Conservation (phyloP, 345 rosid species). For the Salix viminalis region DNA sequence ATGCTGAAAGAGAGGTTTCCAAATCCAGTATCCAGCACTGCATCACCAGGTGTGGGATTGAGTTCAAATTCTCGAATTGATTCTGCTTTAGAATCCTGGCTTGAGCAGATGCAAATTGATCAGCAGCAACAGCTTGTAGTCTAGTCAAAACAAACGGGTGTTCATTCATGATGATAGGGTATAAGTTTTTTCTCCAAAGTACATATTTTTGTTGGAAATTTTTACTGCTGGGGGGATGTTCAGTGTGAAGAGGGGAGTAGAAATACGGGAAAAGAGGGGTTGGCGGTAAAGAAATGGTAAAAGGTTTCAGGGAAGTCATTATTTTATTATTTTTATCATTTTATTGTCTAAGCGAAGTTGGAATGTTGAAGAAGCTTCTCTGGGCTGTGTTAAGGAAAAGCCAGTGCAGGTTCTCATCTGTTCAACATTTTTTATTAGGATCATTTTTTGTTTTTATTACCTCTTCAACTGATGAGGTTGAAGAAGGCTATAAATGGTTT, state of each 20-base stretch:
- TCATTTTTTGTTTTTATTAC: background rate
- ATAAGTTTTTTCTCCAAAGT: background rate
- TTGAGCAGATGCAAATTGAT: slow-evolving; percentile 83
- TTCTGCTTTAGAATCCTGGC: slow-evolving; percentile 47
- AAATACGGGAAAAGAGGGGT: background rate
- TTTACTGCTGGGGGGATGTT: background rate
- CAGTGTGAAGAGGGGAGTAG: background rate
- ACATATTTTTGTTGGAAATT: slow-evolving; percentile 8
- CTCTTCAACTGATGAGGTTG: background rate
- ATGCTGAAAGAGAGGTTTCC: slow-evolving; percentile 31
- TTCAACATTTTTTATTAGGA: background rate
- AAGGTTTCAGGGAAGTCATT: background rate
- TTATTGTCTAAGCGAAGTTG: slow-evolving; percentile 1
- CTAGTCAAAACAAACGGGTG: slow-evolving; percentile 9
- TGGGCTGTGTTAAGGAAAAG: background rate
- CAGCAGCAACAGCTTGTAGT: slow-evolving; percentile 37
- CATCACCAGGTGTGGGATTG: slow-evolving; percentile 32
- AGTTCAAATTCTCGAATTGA: slow-evolving; percentile 36
- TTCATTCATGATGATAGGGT: background rate
- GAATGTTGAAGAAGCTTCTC: slow-evolving; percentile 10
- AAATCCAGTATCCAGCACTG: slow-evolving; percentile 20
- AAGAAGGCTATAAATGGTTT: slow-evolving; percentile 2
- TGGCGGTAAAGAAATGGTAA: background rate
- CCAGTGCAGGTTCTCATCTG: background rate
- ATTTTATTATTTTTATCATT: background rate